Percentiles rank a stretch among this genome's conserved stretches.
phyloP scores from a whole-genome alignment of 1,284 basidiomycete genomes.

The Irpex lacteus region DNA sequence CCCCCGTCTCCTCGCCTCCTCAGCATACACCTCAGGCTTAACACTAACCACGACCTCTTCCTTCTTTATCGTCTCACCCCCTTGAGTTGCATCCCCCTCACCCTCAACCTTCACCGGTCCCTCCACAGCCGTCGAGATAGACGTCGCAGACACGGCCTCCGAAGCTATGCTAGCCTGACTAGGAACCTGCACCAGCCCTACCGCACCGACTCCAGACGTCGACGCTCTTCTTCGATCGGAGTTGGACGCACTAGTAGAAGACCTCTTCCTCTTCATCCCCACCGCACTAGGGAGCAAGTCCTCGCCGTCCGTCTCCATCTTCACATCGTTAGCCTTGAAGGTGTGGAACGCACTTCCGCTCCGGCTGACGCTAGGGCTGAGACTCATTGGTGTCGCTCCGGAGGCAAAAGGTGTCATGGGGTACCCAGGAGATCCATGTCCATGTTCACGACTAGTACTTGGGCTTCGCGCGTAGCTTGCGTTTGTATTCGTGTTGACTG shows the following conservation, averaged over 20 bases:
- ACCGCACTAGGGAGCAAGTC: background rate
- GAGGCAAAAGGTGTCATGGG: no score
- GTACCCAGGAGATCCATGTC: no score
- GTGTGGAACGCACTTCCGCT: no score
- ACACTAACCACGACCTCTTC: slow-evolving; percentile 12
- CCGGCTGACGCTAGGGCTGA: no score
- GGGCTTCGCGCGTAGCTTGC: no score
- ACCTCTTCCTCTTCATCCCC: background rate
- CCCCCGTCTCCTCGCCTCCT: slow-evolving; percentile 19
- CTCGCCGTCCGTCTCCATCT: background rate
- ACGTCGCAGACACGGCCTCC: background rate
- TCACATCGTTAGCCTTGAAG: background rate
- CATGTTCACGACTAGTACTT: no score
- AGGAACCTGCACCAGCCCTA: background rate
- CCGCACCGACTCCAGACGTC: background rate
- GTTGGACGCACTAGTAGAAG: background rate
- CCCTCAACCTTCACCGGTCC: background rate
- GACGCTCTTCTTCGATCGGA: background rate
- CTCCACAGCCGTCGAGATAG: background rate
- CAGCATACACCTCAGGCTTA: slow-evolving; percentile 24
- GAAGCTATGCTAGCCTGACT: background rate
- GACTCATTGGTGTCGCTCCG: no score
- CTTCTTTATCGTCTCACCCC: background rate
- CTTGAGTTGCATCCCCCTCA: background rate
- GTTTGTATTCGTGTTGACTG: no score